phyloP scores from a whole-genome alignment of 495 filamentous ascomycete genomes.

The Monascus purpureus region DNA sequence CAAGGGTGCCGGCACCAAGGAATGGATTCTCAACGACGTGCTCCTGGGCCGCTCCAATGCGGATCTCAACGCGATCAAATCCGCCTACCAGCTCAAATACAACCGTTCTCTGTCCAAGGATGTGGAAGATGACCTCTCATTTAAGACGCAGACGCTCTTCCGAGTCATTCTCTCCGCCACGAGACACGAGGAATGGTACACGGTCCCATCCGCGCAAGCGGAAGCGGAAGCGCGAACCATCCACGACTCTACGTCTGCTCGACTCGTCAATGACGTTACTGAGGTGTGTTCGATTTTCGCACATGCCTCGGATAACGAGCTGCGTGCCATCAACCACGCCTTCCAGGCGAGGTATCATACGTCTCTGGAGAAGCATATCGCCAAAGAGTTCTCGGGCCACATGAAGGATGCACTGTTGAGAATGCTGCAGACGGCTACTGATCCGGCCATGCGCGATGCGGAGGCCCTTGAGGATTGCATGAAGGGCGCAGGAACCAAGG shows the following conservation, averaged over 20 bases:
- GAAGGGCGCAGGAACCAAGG: conserved; percentile 77
- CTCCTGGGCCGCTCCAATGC: conserved; percentile 72
- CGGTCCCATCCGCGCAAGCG: conserved; percentile 52
- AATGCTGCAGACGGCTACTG: conserved; percentile 60
- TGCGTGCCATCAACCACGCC: conserved; percentile 61
- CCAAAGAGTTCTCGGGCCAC: conserved; percentile 75
- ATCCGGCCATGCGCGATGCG: conserved; percentile 74
- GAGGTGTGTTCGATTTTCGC: conserved; percentile 65
- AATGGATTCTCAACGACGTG: conserved; percentile 71
- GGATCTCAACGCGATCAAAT: conserved; percentile 70
- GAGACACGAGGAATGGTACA: conserved; percentile 61
- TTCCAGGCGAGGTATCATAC: conserved; percentile 54
- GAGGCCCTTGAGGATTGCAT: conserved; percentile 69
- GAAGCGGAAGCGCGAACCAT: conserved; percentile 60
- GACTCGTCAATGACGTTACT: conserved; percentile 58
- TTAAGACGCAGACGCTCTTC: conserved; percentile 75
- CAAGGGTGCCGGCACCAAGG: conserved; percentile 71
- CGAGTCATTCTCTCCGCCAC: conserved; percentile 55
- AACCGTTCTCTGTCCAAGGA: conserved; percentile 45
- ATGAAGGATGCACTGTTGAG: conserved; percentile 77
- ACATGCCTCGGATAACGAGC: conserved; percentile 56
- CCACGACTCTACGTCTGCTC: conserved; percentile 56
- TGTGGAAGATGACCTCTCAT: conserved; percentile 63
- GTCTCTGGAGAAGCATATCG: conserved; percentile 55
- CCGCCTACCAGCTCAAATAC: conserved; percentile 54